Conservation (phyloP, 2,329 filamentous ascomycete species). For the Capronia coronata region DNA sequence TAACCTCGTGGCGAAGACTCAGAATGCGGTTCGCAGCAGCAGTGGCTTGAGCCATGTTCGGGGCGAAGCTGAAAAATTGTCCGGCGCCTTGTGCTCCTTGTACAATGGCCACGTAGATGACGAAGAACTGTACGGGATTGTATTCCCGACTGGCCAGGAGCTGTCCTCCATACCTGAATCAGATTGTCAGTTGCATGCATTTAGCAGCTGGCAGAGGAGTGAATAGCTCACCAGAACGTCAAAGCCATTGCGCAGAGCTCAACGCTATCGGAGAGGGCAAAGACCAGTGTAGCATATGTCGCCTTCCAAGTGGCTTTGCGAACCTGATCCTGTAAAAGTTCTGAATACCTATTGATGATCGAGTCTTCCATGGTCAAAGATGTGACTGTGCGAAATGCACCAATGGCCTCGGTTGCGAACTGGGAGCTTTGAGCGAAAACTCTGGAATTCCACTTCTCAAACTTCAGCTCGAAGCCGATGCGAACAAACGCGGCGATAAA, state of each 20-base stretch:
- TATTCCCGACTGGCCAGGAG: constrained; percentile 51
- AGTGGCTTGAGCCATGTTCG: constrained; percentile 43
- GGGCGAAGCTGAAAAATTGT: constrained; percentile 60
- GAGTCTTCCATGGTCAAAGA: constrained; percentile 63
- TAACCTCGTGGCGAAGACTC: constrained; percentile 24
- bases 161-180: constrained; percentile 55
- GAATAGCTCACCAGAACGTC: constrained; percentile 46
- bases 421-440: constrained; percentile 56
- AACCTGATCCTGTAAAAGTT: constrained; percentile 55
- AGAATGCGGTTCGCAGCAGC: constrained; percentile 37
- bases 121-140: constrained; percentile 45
- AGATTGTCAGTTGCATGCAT: constrained; percentile 31
- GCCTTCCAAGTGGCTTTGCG: constrained; percentile 55
- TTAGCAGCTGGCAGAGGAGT: not conserved
- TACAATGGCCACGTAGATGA: constrained; percentile 59
- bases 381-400: constrained; percentile 66
- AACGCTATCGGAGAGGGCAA: constrained; percentile 63
- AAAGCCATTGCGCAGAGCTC: constrained; percentile 58
- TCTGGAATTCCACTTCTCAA: constrained; percentile 22
- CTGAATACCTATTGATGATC: constrained; percentile 57
- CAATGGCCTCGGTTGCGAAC: constrained; percentile 67
- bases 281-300: constrained; percentile 56
- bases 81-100: constrained; percentile 63
- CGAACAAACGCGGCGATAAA: constrained; percentile 42
- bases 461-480: constrained; percentile 22